Percentiles rank a stretch among this genome's conserved stretches.
These are phyloP conservation scores for Camellia japonica DNA, from an alignment of 148 eudicot species.

Conservation along the genomic window DNA sequence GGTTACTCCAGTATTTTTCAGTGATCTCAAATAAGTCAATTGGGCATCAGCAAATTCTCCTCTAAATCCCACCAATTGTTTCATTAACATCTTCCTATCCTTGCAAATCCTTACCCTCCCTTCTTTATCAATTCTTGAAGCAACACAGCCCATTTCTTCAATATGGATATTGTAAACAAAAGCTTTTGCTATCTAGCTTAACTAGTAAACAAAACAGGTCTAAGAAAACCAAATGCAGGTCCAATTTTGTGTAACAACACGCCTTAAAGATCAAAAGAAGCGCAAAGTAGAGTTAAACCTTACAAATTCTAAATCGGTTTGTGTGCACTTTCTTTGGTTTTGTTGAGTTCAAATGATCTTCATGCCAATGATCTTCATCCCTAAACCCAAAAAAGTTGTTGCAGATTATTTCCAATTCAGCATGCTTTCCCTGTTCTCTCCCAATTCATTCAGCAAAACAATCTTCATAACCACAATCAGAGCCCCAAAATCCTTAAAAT, in stretches of 20 bases:
- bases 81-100: constrained; percentile 69
- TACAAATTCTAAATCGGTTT: neutral
- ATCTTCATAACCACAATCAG: neutral
- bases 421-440: neutral
- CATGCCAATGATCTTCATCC: neutral
- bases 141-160: constrained; percentile 62
- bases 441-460: neutral
- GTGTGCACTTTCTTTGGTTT: neutral
- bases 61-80: constrained; percentile 54
- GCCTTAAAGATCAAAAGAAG: constrained; percentile 8
- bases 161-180: neutral
- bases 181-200: neutral
- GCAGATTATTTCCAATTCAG: neutral
- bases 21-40: constrained; percentile 60
- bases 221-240: constrained; percentile 1
- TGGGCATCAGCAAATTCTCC: constrained; percentile 66
- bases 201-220: neutral
- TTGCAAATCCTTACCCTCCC: constrained; percentile 65
- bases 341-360: constrained; percentile 2
- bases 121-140: constrained; percentile 62
- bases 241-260: neutral
- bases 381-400: neutral
- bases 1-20: constrained; percentile 75
- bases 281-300: neutral
- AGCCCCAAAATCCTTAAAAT: neutral